Conservation (phyloP, 371 early-diverging fungal genomes). For the Zychaea mexicana region DNA sequence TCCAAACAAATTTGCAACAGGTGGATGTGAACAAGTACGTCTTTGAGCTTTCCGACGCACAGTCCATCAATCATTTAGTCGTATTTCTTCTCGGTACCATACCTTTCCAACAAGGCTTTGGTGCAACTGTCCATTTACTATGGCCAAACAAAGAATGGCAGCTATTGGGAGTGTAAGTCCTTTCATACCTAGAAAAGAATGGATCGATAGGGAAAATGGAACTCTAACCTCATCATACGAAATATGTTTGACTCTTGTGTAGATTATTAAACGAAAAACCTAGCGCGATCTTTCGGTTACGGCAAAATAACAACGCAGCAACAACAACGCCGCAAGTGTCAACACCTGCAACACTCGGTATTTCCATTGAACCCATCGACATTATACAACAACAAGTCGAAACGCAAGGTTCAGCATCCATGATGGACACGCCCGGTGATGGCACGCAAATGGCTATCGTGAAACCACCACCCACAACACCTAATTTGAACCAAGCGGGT, state of each 20-base stretch:
- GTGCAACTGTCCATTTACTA: slow-evolving; percentile 87
- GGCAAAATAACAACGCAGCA: slow-evolving; percentile 17
- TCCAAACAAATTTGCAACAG: slow-evolving; percentile 90
- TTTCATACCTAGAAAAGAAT: background rate
- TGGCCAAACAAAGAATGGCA: slow-evolving; percentile 91
- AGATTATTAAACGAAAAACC: slow-evolving; percentile 88
- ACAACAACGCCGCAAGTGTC: slow-evolving; percentile 14
- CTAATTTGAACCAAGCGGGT: slow-evolving; percentile 38
- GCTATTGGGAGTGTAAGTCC: slow-evolving; percentile 72
- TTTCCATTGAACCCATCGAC: slow-evolving; percentile 85
- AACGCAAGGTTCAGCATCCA: slow-evolving; percentile 10
- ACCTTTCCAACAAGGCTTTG: slow-evolving; percentile 85
- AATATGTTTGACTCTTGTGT: background rate
- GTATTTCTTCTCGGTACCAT: slow-evolving; percentile 86
- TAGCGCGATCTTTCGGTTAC: slow-evolving; percentile 78
- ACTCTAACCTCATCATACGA: too few species aligned
- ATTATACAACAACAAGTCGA: slow-evolving; percentile 62
- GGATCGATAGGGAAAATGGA: too few species aligned
- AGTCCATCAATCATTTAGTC: slow-evolving; percentile 88
- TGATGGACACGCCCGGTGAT: slow-evolving; percentile 10
- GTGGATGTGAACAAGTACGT: slow-evolving; percentile 81
- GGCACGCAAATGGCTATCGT: slow-evolving; percentile 14
- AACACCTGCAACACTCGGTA: slow-evolving; percentile 80
- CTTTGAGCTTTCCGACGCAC: slow-evolving; percentile 81
- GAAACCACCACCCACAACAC: slow-evolving; percentile 27